Evolutionary conservation across 192 early-diverging fungal genomes (phyloP), one percentile per base, ranked within the genome.

Genomic region (Haplosporangium gracile): DNA sequence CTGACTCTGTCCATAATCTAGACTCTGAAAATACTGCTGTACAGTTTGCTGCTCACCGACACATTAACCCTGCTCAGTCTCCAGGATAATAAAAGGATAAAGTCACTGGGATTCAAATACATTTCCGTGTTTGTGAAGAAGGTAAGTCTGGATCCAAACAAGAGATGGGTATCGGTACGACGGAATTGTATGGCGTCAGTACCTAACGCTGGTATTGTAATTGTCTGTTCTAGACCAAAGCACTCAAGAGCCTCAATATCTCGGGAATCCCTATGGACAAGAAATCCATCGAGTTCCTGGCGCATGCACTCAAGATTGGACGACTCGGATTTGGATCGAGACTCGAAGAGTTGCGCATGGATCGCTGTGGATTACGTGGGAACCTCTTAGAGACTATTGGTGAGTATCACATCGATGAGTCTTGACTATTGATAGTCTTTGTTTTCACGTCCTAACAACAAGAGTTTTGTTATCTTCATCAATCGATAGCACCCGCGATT

Each of bases 21-120:
- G 93, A 89, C 87, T 32, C 45, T 93, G 51, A 94, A 95, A 76
- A 82, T 94, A 71, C 76, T 97, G 11, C 81, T 95, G 8, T 95
- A 96, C 88, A 94, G 95, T 77, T 72, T 96, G 53, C 80, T 97
- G 51, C 90, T 93, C 75, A 92, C 89, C 68, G 94, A 95, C 87
- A 89, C 88, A 26, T 79, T 96, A 51, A 89, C 91, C 29, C 87
- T 93, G 47, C 89, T 97, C 68, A 94, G 91, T 79, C 82, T 97
- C 32, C 89, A 93, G 32, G 89, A 94, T 83, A 97, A 97, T 78
- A 83, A 89, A 70, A 91, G 92, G 38, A 84, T 97, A 47, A 93
- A 91, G n/a, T 88, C 91, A n/a, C 90, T 91, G 53, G 96, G 96
- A 49, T 90, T 96, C 76, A 94, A 94, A 70, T 96, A 95, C 81